phyloP scores from a whole-genome alignment of 1,139 yeast genomes.

The Torulaspora globosa region DNA sequence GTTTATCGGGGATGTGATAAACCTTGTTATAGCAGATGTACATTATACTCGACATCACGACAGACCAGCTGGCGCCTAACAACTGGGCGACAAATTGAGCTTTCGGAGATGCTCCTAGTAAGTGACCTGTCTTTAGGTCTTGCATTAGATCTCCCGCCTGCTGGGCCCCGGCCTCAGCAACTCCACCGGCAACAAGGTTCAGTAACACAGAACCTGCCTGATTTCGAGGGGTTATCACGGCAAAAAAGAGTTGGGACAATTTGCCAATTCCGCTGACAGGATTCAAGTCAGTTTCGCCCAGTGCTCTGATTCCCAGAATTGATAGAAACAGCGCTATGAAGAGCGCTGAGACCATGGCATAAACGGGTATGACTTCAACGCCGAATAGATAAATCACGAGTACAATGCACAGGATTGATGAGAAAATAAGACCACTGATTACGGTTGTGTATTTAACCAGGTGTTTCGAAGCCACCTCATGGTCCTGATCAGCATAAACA shows the following conservation, averaged over 20 bases:
- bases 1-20: conserved; percentile 75
- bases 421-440: conserved; percentile 54
- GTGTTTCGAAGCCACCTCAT: conserved; percentile 45
- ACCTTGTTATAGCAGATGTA: conserved; percentile 76
- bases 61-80: conserved; percentile 81
- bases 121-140: conserved; percentile 90
- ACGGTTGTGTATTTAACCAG: conserved; percentile 53
- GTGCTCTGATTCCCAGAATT: conserved; percentile 82
- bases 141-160: conserved; percentile 99
- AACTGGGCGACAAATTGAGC: conserved; percentile 90
- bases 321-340: conserved; percentile 73
- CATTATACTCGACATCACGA: conserved; percentile 72
- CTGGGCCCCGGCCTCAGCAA: conserved; percentile 98
- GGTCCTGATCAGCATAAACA: conserved; percentile 33
- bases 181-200: conserved; percentile 90
- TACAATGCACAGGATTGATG: conserved; percentile 63
- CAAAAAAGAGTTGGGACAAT: conserved; percentile 82
- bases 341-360: conserved; percentile 65
- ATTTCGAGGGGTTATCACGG: conserved; percentile 66
- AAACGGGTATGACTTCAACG: conserved; percentile 56
- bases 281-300: conserved; percentile 94
- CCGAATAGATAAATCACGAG: conserved; percentile 69
- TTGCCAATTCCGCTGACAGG: conserved; percentile 98
- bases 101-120: conserved; percentile 85
- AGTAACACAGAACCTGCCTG: conserved; percentile 80